Evolutionary conservation across 2,329 filamentous ascomycete species (phyloP).

Genomic region (Chaetomiaceae sp.): DNA sequence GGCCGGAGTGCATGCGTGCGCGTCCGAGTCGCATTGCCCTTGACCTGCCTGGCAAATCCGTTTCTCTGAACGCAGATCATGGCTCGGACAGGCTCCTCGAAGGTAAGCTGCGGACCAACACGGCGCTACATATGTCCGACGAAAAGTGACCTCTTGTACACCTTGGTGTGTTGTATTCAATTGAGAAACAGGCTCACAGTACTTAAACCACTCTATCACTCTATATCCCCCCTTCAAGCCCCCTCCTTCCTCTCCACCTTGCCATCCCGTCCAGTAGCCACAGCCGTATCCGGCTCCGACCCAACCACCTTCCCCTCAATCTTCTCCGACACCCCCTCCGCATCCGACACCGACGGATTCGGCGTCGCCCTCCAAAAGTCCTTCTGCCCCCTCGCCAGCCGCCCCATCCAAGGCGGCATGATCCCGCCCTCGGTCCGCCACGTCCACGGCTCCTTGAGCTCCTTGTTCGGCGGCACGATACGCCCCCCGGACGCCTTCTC

Average conservation of each 20-base stretch:
- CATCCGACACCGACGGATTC: slow-evolving; percentile 4
- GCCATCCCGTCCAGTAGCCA: slow-evolving; percentile 5
- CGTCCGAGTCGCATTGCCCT: neutral
- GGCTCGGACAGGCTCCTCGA: too few species aligned
- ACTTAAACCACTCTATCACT: too few species aligned
- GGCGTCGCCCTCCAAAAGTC: slow-evolving; percentile 20
- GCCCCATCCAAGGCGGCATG: slow-evolving; percentile 67
- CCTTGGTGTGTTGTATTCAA: too few species aligned
- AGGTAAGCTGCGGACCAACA: too few species aligned
- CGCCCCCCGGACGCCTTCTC: slow-evolving; percentile 63
- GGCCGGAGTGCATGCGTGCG: neutral
- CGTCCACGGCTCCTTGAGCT: slow-evolving; percentile 75
- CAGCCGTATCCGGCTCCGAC: slow-evolving; percentile 3
- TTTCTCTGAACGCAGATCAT: too few species aligned
- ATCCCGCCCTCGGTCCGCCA: slow-evolving; percentile 72
- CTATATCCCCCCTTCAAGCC: too few species aligned
- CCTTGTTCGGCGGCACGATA: slow-evolving; percentile 69
- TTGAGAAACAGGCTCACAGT: too few species aligned
- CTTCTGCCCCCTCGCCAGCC: slow-evolving; percentile 58
- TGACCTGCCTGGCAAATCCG: too few species aligned
- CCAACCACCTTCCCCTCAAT: slow-evolving; percentile 7
- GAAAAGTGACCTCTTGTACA: too few species aligned
- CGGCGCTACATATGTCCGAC: too few species aligned
- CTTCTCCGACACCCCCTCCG: slow-evolving; percentile 14
- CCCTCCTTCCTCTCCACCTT: neutral